Base-by-base conservation (phyloP, 495 filamentous ascomycete genomes). In the Physcia stellaris region DNA sequence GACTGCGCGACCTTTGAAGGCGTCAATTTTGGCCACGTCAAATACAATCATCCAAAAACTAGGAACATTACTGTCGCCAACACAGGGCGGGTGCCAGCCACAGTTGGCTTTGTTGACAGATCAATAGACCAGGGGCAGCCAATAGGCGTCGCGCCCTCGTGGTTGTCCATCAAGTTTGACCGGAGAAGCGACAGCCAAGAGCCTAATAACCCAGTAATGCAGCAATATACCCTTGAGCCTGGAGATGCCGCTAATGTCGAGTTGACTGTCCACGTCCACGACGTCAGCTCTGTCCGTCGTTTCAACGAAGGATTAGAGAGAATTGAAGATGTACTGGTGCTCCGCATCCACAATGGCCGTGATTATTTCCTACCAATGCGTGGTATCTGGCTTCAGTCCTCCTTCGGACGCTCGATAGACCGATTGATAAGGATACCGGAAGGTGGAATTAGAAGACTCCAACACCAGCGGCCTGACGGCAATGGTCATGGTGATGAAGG, bases 351-450 rank as follows among this genome's bases (percentile, higher is more conserved):
- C 6, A 72, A 77, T 33, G 90, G 90, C 2, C 70, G 85, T 35
- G 90, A 99, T 45, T 80, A 95, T 54, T 99, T 99, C 54, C 71
- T 99, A 33, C 77, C 86, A 1, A 64, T 92, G 6, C 70, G 66
- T 3, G 88, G 75, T 0, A 58, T 63, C 0, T 99, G 90, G 90
- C 57, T 77, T 2, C 83, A 77, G 17, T 86, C 81, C 0, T 82
- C 75, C 46, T 86, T 95, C 38, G 86, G 85, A 0, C 76, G 81
- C 34, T 82, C 80, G 6, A 64, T 96, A 27, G 77, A 83, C 35
- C 83, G 90, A 46, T 69, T 98, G 12, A 82, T 87, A 13, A 71
- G 75, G 13, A 77, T 95, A 32, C 86, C 90, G 0, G 82, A 90
- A 42, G 76, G 78, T 16, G 62, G 86, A 50, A 58, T 83, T 58